Evolutionary conservation across 768 basidiomycete genomes (phyloP).

Genomic region (Mycena latifolia): DNA sequence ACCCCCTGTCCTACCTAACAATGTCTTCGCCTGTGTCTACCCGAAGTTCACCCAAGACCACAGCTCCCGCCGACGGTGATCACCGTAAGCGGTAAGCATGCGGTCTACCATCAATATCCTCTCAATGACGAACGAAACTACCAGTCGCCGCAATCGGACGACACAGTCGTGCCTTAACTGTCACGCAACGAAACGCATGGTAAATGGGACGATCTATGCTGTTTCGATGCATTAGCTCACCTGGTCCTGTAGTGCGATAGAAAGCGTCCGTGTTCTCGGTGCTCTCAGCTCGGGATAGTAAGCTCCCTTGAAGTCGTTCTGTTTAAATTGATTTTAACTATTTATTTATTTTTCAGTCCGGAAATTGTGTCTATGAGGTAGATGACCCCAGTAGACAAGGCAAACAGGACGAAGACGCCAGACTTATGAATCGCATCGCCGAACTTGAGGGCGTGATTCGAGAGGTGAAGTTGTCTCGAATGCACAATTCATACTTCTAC

Average conservation of each 20-base stretch:
- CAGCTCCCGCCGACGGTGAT: constrained; percentile 19
- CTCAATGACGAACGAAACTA: neutral
- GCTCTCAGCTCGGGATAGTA: constrained; percentile 31
- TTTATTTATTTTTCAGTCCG: constrained; percentile 5
- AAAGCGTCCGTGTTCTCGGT: constrained; percentile 29
- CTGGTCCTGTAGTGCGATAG: constrained; percentile 18
- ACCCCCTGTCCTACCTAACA: neutral
- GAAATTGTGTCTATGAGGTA: constrained; percentile 29
- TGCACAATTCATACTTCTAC: too few relatives aligned
- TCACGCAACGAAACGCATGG: constrained; percentile 32
- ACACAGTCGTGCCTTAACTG: constrained; percentile 33
- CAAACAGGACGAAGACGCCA: constrained; percentile 9
- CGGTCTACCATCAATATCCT: neutral
- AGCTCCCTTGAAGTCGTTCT: neutral
- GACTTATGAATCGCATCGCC: constrained; percentile 29
- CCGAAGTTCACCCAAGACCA: constrained; percentile 9
- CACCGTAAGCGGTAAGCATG: constrained; percentile 29
- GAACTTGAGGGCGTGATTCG: constrained; percentile 35
- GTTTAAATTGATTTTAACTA: too few relatives aligned
- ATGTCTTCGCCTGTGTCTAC: constrained; percentile 28
- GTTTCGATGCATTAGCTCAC: neutral
- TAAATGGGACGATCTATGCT: neutral
- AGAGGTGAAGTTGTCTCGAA: constrained; percentile 11
- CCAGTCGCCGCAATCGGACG: constrained; percentile 31
- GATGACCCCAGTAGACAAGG: constrained; percentile 24